phyloP scores from a whole-genome alignment of 1,284 basidiomycete genomes.

The Tremellales sp. region DNA sequence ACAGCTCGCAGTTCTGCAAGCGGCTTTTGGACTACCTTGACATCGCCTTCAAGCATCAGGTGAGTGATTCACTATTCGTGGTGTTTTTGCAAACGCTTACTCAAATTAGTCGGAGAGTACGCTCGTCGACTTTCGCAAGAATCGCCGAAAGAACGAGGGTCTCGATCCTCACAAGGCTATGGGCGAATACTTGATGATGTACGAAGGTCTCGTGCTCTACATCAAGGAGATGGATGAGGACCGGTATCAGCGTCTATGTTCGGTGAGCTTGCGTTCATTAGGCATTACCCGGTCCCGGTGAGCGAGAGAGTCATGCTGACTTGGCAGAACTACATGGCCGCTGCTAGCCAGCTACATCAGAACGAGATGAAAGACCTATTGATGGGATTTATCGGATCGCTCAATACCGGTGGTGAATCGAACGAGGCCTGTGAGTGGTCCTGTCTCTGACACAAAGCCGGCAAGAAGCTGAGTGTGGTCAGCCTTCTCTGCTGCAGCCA shows the following conservation, averaged over 20 bases:
- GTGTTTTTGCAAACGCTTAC: background rate
- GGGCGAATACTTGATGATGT: constrained; percentile 77
- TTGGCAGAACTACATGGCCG: constrained; percentile 79
- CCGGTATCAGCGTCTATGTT: constrained; percentile 77
- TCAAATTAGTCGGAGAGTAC: constrained; percentile 48
- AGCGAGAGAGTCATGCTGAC: background rate
- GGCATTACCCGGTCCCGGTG: background rate
- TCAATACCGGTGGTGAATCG: constrained; percentile 71
- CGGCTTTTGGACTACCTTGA: constrained; percentile 82
- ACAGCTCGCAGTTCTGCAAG: constrained; percentile 87
- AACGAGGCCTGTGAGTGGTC: constrained; percentile 33
- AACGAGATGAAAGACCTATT: constrained; percentile 75
- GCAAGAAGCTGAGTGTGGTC: constrained; percentile 1
- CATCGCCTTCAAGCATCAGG: constrained; percentile 85
- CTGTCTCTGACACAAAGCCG: background rate
- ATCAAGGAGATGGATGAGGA: constrained; percentile 90
- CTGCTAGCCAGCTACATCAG: constrained; percentile 71
- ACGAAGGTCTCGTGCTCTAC: constrained; percentile 86
- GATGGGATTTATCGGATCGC: constrained; percentile 56
- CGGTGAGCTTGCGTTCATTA: constrained; percentile 57
- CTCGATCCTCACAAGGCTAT: constrained; percentile 65
- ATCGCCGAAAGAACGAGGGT: constrained; percentile 28
- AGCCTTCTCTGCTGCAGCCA: constrained; percentile 32
- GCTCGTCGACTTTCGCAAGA: constrained; percentile 37
- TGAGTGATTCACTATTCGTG: constrained; percentile 29